Evolutionary conservation across 768 basidiomycete genomes (phyloP), one percentile per base, ranked within the genome.

Genomic region (Amanita rubescens): DNA sequence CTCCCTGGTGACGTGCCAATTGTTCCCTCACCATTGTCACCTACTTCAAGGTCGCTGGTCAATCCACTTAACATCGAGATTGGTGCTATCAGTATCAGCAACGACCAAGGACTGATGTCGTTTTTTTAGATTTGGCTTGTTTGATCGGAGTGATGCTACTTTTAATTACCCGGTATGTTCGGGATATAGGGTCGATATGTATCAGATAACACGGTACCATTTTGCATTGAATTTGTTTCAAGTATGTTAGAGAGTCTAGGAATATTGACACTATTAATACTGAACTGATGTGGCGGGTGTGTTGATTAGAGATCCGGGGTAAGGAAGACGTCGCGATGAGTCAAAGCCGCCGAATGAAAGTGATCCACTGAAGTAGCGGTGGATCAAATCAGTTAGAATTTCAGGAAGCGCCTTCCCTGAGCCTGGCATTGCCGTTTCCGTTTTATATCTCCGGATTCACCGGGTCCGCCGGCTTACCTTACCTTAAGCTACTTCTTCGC

Each of bases 21-120:
- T 1, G 64, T 67, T 34, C 69, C 63, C 43, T 56, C 59, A 14
- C 60, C 61, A 33, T 57, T 67, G 46, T 65, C 64, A 17, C 67
- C 63, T 37, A 57, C 67, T 2, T 73, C 73, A n/a, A 71, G 71
- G 59, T 65, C 74, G 1, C 69, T 71, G 6, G 70, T 73, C 39
- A 75, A 77, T 54, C 71, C 73, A 17, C 60, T 75, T 19, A 75
- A 75, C 58, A 74, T 79, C 56, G 77, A 79, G 57, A 62, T 77
- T 33, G 76, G 76, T 0, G 75, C 75, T 7, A 58, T 79, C 55
- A 70, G 72, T 50, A 67, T 72, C 41, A 70, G 60, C 42, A 68
- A 57, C 19, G 75, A 75, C 34, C 75, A 71, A 51, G 69, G 64
- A 45, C 76, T 72, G 71, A 75, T 77, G 76, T 70, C 71, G 12